phyloP scores from a whole-genome alignment of 2,329 filamentous ascomycete species.

The Fusarium brachygibbosum region DNA sequence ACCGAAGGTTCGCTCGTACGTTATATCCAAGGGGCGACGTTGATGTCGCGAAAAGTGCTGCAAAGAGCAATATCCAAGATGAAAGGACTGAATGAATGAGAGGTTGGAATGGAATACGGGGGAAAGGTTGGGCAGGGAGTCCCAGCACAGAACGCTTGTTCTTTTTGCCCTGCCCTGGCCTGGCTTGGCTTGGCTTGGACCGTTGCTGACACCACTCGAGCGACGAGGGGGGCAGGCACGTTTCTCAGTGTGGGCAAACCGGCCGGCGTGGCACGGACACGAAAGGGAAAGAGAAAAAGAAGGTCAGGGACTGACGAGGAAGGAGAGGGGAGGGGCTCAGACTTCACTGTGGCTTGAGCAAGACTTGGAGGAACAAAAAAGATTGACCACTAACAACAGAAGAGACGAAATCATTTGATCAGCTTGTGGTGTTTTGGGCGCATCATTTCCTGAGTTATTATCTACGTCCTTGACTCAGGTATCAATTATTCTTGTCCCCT shows the following conservation, averaged over 20 bases:
- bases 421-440: background rate
- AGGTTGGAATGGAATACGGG: slow-evolving; percentile 26
- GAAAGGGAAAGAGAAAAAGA: slow-evolving; percentile 10
- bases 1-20: slow-evolving; percentile 1
- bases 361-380: background rate
- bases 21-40: background rate
- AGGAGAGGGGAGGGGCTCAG: slow-evolving; percentile 15
- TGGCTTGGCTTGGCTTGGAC: slow-evolving; percentile 1
- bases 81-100: slow-evolving; percentile 8
- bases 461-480: background rate
- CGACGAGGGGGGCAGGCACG: slow-evolving; percentile 23
- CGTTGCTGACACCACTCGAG: slow-evolving; percentile 32
- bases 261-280: slow-evolving; percentile 30
- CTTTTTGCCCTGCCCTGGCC: slow-evolving; percentile 40
- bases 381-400: background rate
- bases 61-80: slow-evolving; percentile 3
- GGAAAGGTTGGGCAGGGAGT: slow-evolving; percentile 37
- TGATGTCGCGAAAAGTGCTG: slow-evolving; percentile 7
- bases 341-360: slow-evolving; percentile 31
- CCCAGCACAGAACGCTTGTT: slow-evolving; percentile 24
- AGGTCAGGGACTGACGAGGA: slow-evolving; percentile 24
- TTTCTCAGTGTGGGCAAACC: slow-evolving; percentile 24
- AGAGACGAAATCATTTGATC: background rate
- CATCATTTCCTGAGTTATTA: background rate
- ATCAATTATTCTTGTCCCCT: background rate